Evolutionary conservation across 306 rosid genomes (phyloP).

Genomic region (Sicyos baderoa): DNA sequence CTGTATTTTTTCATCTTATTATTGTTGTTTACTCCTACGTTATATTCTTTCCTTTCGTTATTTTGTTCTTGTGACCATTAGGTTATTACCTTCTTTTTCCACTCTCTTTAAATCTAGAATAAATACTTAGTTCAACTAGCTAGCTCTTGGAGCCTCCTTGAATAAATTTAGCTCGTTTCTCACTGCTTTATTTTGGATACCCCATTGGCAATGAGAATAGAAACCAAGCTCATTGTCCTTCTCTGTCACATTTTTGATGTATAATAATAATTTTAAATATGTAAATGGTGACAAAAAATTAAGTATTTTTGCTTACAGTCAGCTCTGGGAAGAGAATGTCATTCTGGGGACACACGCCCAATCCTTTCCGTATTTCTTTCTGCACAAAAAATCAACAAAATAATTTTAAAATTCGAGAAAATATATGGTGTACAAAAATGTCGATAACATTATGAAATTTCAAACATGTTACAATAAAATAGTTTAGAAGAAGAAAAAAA

Average conservation of each 20-base stretch:
- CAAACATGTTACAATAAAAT: background rate
- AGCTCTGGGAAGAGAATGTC: slow-evolving; percentile 89
- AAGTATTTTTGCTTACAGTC: slow-evolving; percentile 51
- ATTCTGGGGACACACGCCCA: slow-evolving; percentile 94
- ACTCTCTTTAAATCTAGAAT: too few relatives aligned
- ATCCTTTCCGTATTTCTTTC: slow-evolving; percentile 90
- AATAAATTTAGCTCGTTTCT: too few relatives aligned
- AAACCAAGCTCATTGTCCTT: background rate
- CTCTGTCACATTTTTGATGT: background rate
- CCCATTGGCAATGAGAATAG: background rate
- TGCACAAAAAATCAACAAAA: slow-evolving; percentile 27
- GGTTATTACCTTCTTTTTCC: too few relatives aligned
- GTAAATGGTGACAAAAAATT: slow-evolving; percentile 4
- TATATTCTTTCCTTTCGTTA: too few relatives aligned
- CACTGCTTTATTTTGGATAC: too few relatives aligned
- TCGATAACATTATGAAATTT: background rate
- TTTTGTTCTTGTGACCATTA: too few relatives aligned
- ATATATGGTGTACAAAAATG: background rate
- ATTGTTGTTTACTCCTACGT: too few relatives aligned
- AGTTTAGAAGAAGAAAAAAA: background rate
- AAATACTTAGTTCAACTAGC: too few relatives aligned
- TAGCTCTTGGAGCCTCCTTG: too few relatives aligned
- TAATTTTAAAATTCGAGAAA: slow-evolving; percentile 14
- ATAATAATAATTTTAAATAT: background rate
- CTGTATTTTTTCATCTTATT: too few relatives aligned